Base-by-base conservation (phyloP, 129 eudicot species). In the Silybum marianum region DNA sequence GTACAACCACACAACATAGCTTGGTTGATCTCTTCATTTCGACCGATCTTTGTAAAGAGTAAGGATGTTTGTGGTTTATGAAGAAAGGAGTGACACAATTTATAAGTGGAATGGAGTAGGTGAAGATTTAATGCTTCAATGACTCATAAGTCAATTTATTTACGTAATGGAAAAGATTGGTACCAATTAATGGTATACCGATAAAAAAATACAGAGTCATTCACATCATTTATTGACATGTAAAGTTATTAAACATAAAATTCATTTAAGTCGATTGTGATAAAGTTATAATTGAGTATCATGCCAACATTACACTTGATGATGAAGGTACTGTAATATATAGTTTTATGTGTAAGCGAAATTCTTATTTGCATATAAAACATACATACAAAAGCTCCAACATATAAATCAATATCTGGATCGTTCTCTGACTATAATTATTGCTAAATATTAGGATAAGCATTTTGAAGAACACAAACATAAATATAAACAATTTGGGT, bases 81-180 rank as follows among this genome's bases (percentile, higher is more conserved):
- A 76, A 76, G 34, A 36, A 81, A n/a, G 39, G 58, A 9, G n/a
- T 58, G 39, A 28, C 14, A 22, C 69, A 13, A 58, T 76, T 51
- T 83, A 83, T 83, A 77, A 26, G 24, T 48, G 51, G 73, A 70
- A 77, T 24, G 22, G 39, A 77, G 78, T 77, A 77, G 82, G 82
- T 77, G 82, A 68, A 22, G 77, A 76, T n/a, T 76, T 54, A 76
- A 69, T 76, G 72, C 24, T 76, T 71, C 38, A 26, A 1, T 75
- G 81, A 48, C 76, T 44, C 69, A 30, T 28, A 28, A 44, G 79
- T 74, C 28, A 81, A 7, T 24, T 28, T 73, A 39, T 21, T 16
- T 36, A 2, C 48, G 4, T 42, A 14, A 10, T 30, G 80, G 24
- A 73, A 16, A 81, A 34, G 54, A 48, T 75, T 32, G 77, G 72